Conservation (phyloP, 2,329 filamentous ascomycete species). For the Hirsutella minnesotensis region DNA sequence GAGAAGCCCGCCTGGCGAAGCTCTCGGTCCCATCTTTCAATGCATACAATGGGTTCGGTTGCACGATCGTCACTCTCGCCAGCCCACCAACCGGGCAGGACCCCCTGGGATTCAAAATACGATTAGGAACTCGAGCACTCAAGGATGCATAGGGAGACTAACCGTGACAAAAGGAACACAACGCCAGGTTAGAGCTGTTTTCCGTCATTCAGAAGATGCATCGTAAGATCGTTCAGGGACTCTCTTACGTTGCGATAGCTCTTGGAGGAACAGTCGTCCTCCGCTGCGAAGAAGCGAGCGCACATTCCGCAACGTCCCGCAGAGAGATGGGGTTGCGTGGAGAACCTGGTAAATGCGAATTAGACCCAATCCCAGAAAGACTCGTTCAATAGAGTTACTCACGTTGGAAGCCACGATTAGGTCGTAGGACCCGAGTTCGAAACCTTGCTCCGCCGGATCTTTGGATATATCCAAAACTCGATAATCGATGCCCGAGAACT, state of each 20-base stretch:
- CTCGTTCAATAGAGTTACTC: neutral
- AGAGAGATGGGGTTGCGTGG: neutral
- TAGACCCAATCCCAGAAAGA: no score
- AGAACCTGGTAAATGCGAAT: neutral
- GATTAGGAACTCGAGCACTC: neutral
- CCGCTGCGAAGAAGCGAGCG: neutral
- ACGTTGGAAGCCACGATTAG: neutral
- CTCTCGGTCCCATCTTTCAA: slow-evolving; percentile 14
- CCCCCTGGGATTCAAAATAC: slow-evolving; percentile 6
- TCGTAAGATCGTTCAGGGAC: neutral
- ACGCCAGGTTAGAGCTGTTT: neutral
- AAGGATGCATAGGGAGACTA: neutral
- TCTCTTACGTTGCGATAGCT: neutral
- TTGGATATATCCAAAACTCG: neutral
- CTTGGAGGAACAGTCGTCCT: neutral
- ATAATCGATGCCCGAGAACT: neutral
- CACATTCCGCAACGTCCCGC: neutral
- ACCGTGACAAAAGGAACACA: neutral
- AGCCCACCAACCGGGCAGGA: slow-evolving; percentile 22
- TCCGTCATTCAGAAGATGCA: neutral
- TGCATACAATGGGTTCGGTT: slow-evolving; percentile 12
- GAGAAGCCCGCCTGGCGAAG: slow-evolving; percentile 14
- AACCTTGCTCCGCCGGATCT: neutral
- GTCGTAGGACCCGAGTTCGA: neutral
- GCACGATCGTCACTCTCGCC: slow-evolving; percentile 14